These are phyloP conservation scores for Annulohypoxylon bovei DNA, from an alignment of 495 filamentous ascomycete species.

Conservation along the genomic window DNA sequence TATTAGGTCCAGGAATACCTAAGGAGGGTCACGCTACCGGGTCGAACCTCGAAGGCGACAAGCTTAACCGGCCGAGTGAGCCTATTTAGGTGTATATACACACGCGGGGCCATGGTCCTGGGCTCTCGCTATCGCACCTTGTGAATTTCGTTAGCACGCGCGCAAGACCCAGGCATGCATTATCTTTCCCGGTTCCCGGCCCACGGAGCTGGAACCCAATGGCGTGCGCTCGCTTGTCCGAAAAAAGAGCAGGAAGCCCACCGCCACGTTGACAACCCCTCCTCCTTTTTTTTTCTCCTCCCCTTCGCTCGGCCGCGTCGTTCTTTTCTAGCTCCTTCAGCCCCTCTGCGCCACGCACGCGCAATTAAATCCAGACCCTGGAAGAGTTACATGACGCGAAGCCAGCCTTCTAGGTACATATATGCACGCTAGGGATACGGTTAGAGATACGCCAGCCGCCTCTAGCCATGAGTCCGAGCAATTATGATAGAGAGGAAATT, in stretches of 20 bases:
- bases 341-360: slow-evolving; percentile 32
- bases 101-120: slow-evolving; percentile 22
- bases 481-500: background rate
- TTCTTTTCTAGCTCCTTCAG: slow-evolving; percentile 29
- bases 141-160: slow-evolving; percentile 35
- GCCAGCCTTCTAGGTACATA: background rate
- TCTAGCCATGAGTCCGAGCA: slow-evolving; percentile 5
- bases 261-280: slow-evolving; percentile 31
- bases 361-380: background rate
- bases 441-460: slow-evolving; percentile 13
- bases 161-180: slow-evolving; percentile 40
- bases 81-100: slow-evolving; percentile 28
- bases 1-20: background rate
- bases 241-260: slow-evolving; percentile 31
- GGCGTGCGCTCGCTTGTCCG: slow-evolving; percentile 37
- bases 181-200: slow-evolving; percentile 41
- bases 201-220: slow-evolving; percentile 43
- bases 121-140: slow-evolving; percentile 18
- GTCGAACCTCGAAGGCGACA: slow-evolving; percentile 8
- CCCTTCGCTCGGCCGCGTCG: slow-evolving; percentile 8
- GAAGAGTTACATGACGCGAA: slow-evolving; percentile 32
- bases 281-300: slow-evolving; percentile 24
- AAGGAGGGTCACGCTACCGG: slow-evolving; percentile 15
- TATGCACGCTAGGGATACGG: slow-evolving; percentile 16
- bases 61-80: slow-evolving; percentile 33